phyloP scores from a whole-genome alignment of 2,329 filamentous ascomycete species.

The Xylariaceae sp. region DNA sequence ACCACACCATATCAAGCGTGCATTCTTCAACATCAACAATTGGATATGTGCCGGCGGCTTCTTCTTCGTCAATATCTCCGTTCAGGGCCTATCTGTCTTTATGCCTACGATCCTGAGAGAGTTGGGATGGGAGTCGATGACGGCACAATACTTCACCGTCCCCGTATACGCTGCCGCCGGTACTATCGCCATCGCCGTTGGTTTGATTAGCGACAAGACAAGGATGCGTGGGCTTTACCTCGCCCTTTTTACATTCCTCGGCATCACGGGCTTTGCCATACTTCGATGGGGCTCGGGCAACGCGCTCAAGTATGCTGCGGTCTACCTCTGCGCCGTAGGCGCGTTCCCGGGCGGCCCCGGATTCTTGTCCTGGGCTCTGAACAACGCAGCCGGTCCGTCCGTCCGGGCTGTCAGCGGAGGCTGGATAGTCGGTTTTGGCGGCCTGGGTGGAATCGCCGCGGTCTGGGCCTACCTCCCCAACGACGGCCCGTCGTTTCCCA shows the following conservation, averaged over 20 bases:
- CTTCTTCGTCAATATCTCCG: conserved; percentile 63
- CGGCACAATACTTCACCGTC: conserved; percentile 48
- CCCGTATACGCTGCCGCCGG: conserved; percentile 48
- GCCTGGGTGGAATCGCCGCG: conserved; percentile 59
- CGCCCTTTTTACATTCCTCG: conserved; percentile 44
- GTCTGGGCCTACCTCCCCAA: conserved; percentile 55
- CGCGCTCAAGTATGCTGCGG: conserved; percentile 48
- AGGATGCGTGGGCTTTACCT: conserved; percentile 46
- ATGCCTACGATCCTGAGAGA: conserved; percentile 51
- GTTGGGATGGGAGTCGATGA: conserved; percentile 43
- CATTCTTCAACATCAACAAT: conserved; percentile 60
- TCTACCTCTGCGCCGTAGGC: conserved; percentile 58
- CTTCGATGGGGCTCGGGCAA: conserved; percentile 47
- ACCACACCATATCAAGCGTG: conserved; percentile 51
- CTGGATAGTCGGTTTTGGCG: conserved; percentile 59
- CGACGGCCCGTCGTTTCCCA: conserved; percentile 51
- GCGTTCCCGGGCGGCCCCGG: conserved; percentile 61
- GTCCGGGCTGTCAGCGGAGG: conserved; percentile 58
- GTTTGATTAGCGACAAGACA: conserved; percentile 47
- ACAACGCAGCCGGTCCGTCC: conserved; percentile 60
- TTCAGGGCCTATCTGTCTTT: conserved; percentile 56
- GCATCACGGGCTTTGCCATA: conserved; percentile 55
- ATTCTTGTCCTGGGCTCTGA: conserved; percentile 61
- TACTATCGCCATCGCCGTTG: conserved; percentile 43
- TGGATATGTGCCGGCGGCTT: conserved; percentile 61